phyloP scores from a whole-genome alignment of 1,139 yeast species.

The Geotrichum macrosporum region DNA sequence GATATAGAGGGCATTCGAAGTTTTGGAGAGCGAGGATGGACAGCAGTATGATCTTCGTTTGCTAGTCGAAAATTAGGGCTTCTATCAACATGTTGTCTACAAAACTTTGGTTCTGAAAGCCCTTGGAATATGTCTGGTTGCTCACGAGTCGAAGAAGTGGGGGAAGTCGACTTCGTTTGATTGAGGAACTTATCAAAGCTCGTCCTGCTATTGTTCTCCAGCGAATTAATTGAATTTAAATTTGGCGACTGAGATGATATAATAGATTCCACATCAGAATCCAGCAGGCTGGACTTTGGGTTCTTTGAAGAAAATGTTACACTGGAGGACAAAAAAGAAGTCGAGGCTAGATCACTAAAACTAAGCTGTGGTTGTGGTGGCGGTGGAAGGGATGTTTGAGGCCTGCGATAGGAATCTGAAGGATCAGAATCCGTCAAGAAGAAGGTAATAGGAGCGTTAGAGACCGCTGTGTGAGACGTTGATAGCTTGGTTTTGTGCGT shows the following conservation, averaged over 20 bases:
- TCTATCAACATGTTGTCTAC: not conserved
- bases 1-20: constrained; percentile 16
- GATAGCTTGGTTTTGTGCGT: too few species aligned
- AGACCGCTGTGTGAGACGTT: too few species aligned
- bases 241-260: constrained; percentile 1
- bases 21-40: constrained; percentile 14
- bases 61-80: not conserved
- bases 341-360: too few species aligned
- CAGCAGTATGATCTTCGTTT: not conserved
- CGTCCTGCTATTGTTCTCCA: not conserved
- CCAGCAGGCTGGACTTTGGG: constrained; percentile 1
- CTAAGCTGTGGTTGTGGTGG: too few species aligned
- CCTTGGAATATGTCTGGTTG: not conserved
- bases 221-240: not conserved
- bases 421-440: constrained; percentile 10
- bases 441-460: constrained; percentile 14
- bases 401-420: not conserved
- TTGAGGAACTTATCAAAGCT: not conserved
- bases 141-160: not conserved
- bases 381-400: not conserved
- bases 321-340: not conserved
- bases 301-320: constrained; percentile 3
- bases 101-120: not conserved
- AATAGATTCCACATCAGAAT: constrained; percentile 5
- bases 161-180: not conserved